Percentiles rank a stretch among this genome's conserved stretches.
Evolutionary conservation across 345 rosid genomes (phyloP).

Genomic region (Iberis pinnata): DNA sequence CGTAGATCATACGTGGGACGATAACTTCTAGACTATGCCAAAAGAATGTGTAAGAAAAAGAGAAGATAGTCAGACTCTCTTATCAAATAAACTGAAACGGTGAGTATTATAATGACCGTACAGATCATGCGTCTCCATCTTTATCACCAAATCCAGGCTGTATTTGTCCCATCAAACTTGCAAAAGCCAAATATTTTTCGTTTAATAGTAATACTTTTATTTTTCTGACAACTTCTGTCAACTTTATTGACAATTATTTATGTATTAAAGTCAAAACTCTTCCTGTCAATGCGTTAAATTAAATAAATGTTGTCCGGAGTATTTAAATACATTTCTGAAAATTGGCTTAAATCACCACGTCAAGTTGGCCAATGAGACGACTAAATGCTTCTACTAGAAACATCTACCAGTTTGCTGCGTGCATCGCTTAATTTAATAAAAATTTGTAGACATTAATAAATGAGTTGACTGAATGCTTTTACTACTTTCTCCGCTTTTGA

Average conservation of each 20-base stretch:
- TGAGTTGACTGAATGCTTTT: too few relatives aligned
- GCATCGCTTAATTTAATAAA: too few relatives aligned
- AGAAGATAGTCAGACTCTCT: conserved; percentile 27
- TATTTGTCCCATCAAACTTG: conserved; percentile 2
- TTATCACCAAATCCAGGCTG: conserved; percentile 8
- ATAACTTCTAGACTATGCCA: not conserved
- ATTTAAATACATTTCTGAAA: too few relatives aligned
- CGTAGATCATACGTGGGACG: conserved; percentile 17
- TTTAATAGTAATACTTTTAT: not conserved
- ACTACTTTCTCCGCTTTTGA: too few relatives aligned
- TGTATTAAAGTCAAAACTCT: conserved; percentile 5
- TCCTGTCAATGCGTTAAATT: not conserved
- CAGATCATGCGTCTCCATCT: conserved; percentile 21
- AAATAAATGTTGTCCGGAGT: too few relatives aligned
- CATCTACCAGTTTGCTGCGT: too few relatives aligned
- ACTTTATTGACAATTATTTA: not conserved
- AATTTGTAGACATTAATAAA: too few relatives aligned
- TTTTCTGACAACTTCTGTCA: conserved; percentile 1
- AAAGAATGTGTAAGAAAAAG: not conserved
- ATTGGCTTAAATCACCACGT: too few relatives aligned
- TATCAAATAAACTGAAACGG: conserved; percentile 16
- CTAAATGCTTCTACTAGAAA: too few relatives aligned
- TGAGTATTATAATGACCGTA: conserved; percentile 19
- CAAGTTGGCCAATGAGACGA: too few relatives aligned
- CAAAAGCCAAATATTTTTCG: conserved; percentile 4